Evolutionary conservation across 106 monocot species (phyloP).

Genomic region (Dioscorea zingiberensis): DNA sequence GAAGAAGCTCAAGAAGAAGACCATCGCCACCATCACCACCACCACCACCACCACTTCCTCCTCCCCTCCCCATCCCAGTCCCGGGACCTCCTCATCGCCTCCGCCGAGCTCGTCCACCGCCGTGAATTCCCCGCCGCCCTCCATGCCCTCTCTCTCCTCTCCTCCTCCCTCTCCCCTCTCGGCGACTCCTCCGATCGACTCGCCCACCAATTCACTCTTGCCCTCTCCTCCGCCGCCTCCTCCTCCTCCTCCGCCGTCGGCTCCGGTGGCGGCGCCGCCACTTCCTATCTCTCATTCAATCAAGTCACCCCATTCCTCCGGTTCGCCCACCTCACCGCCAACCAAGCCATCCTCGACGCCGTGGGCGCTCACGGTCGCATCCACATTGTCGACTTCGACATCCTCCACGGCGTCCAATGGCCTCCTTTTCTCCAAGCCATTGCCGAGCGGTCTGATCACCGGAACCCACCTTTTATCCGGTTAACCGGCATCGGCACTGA

Average conservation of each 20-base stretch:
- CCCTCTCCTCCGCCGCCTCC: slow-evolving; percentile 54
- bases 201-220: slow-evolving; percentile 63
- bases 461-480: slow-evolving; percentile 50
- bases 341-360: slow-evolving; percentile 96
- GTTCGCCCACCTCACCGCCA: slow-evolving; percentile 93
- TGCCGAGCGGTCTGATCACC: slow-evolving; percentile 49
- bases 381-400: slow-evolving; percentile 93
- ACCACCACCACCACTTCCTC: background rate
- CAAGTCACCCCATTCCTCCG: slow-evolving; percentile 89
- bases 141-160: slow-evolving; percentile 24
- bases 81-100: slow-evolving; percentile 51
- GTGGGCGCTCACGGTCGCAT: slow-evolving; percentile 35
- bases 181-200: slow-evolving; percentile 79
- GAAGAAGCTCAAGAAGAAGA: slow-evolving; percentile 4
- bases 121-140: slow-evolving; percentile 40
- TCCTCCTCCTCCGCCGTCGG: slow-evolving; percentile 7
- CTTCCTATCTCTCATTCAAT: slow-evolving; percentile 70
- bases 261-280: slow-evolving; percentile 1
- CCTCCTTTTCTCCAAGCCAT: slow-evolving; percentile 90
- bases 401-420: slow-evolving; percentile 87
- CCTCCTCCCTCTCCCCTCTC: slow-evolving; percentile 35
- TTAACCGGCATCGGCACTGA: slow-evolving; percentile 85
- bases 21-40: slow-evolving; percentile 4
- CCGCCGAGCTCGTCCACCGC: slow-evolving; percentile 57
- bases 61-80: slow-evolving; percentile 7